Percentiles rank a stretch among this genome's conserved stretches.
Conservation (phyloP, 2,329 filamentous ascomycete genomes). For the Ophiosphaerella korrae region DNA sequence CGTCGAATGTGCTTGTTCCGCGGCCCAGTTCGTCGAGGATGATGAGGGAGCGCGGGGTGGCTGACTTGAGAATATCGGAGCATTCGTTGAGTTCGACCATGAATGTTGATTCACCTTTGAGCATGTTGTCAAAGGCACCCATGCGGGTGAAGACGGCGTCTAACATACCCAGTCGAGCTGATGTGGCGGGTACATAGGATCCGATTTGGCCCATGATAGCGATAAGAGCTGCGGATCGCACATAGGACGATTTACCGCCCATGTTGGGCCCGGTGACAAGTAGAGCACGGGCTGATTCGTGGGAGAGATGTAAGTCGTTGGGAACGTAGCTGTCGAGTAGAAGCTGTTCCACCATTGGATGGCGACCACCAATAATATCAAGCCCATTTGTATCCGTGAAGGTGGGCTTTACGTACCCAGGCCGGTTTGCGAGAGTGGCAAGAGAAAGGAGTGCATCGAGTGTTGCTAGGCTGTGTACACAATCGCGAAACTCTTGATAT, state of each 20-base stretch:
- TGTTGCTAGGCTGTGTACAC: constrained; percentile 80
- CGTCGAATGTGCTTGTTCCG: constrained; percentile 93
- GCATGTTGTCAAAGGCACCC: constrained; percentile 94
- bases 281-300: constrained; percentile 65
- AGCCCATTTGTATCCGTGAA: constrained; percentile 70
- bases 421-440: constrained; percentile 79
- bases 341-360: constrained; percentile 94
- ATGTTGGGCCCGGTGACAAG: constrained; percentile 98
- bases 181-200: constrained; percentile 84
- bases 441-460: constrained; percentile 91
- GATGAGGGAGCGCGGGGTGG: constrained; percentile 81
- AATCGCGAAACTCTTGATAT: constrained; percentile 89
- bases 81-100: constrained; percentile 98
- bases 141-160: constrained; percentile 96
- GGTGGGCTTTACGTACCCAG: constrained; percentile 83
- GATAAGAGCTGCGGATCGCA: constrained; percentile 88
- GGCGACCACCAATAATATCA: constrained; percentile 74
- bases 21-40: constrained; percentile 94
- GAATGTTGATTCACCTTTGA: constrained; percentile 92
- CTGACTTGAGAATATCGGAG: constrained; percentile 84
- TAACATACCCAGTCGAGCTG: constrained; percentile 76
- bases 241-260: constrained; percentile 98
- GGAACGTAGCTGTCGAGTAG: constrained; percentile 88
- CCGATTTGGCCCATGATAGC: constrained; percentile 94
- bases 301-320: constrained; percentile 78